phyloP scores from a whole-genome alignment of 2,329 filamentous ascomycete genomes.

The Colletotrichum tanaceti region DNA sequence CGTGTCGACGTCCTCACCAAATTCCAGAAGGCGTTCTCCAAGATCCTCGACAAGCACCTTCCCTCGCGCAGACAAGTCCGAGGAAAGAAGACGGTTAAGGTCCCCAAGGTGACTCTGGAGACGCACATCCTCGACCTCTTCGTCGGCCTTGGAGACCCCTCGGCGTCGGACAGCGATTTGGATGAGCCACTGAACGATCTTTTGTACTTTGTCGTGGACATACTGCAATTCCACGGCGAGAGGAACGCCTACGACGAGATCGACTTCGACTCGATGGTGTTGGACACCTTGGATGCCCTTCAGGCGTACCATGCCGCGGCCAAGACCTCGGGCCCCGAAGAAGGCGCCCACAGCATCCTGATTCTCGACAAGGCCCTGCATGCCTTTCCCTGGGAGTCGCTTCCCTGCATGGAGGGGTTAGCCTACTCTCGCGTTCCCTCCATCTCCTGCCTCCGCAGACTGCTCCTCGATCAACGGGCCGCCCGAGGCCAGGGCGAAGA shows the following conservation, averaged over 20 bases:
- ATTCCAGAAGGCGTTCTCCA: conserved; percentile 83
- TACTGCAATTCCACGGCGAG: conserved; percentile 96
- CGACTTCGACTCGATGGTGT: conserved; percentile 90
- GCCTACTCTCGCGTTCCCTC: conserved; percentile 91
- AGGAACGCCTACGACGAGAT: conserved; percentile 97
- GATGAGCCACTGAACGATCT: conserved; percentile 93
- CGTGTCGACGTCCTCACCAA: conserved; percentile 73
- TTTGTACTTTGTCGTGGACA: conserved; percentile 95
- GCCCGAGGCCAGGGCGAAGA: conserved; percentile 36
- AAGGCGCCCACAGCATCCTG: conserved; percentile 79
- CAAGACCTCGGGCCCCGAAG: conserved; percentile 54
- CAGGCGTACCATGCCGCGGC: conserved; percentile 76
- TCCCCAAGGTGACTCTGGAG: conserved; percentile 62
- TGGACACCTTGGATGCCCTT: conserved; percentile 88
- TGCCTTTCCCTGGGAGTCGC: conserved; percentile 93
- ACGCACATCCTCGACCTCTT: conserved; percentile 84
- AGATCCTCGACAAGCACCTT: conserved; percentile 83
- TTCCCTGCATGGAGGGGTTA: conserved; percentile 83
- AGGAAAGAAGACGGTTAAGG: conserved; percentile 62
- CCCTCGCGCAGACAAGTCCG: conserved; percentile 79
- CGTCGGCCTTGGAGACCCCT: conserved; percentile 82
- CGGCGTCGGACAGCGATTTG: conserved; percentile 74
- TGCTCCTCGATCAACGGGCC: conserved; percentile 68
- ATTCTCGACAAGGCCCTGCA: conserved; percentile 93
- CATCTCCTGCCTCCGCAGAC: conserved; percentile 81